Evolutionary conservation across 352 stramenopile genomes (phyloP).

Genomic region (Heterotrichella gracilis): DNA sequence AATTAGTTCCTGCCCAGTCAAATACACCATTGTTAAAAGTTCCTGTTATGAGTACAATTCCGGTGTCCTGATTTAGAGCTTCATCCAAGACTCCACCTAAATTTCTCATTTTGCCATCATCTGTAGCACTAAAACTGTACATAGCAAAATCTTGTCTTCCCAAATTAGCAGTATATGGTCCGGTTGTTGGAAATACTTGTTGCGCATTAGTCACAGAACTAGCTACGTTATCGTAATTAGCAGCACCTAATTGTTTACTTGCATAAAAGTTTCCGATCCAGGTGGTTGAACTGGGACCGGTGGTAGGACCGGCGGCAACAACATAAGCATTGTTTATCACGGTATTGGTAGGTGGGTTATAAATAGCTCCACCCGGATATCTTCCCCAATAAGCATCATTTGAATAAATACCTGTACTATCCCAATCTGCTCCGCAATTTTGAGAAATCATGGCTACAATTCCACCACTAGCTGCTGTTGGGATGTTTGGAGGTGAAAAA

Average conservation of each 20-base stretch:
- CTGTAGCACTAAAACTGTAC: background rate
- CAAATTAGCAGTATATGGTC: background rate
- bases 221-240: background rate
- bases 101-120: background rate
- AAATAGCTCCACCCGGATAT: background rate
- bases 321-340: background rate
- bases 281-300: background rate
- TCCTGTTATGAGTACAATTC: background rate
- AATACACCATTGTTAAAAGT: background rate
- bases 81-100: background rate
- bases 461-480: background rate
- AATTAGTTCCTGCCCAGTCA: background rate
- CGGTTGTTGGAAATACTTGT: background rate
- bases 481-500: background rate
- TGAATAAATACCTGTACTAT: background rate
- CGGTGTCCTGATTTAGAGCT: background rate
- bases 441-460: background rate
- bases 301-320: background rate
- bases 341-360: background rate
- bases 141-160: background rate
- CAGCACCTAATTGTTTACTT: background rate
- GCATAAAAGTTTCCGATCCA: background rate
- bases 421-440: background rate
- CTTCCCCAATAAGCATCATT: background rate
- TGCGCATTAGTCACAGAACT: background rate